Conservation (phyloP, 164 flowering plant genomes). For the Liriodendron chinense region DNA sequence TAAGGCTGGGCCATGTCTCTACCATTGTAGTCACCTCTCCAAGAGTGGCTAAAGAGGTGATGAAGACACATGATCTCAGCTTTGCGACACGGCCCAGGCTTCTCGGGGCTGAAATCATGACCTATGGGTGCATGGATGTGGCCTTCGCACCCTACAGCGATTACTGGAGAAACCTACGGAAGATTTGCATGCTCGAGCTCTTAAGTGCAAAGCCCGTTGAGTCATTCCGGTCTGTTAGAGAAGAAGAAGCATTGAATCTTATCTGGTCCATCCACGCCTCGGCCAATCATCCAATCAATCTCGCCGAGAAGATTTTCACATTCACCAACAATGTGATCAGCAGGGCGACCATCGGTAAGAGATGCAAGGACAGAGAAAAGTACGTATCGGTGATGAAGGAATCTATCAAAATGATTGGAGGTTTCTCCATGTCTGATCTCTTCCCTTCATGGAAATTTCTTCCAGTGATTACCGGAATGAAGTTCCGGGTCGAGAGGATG, state of each 20-base stretch:
- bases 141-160: constrained; percentile 33
- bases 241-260: constrained; percentile 28
- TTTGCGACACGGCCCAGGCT: constrained; percentile 17
- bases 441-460: constrained; percentile 10
- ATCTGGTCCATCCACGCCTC: not conserved
- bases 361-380: constrained; percentile 16
- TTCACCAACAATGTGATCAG: constrained; percentile 16
- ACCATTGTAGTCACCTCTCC: constrained; percentile 24
- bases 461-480: not conserved
- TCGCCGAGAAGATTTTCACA: constrained; percentile 13
- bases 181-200: constrained; percentile 20
- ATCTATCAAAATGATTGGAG: not conserved
- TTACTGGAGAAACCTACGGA: constrained; percentile 35
- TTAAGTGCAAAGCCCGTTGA: constrained; percentile 28
- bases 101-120: constrained; percentile 6
- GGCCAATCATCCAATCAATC: constrained; percentile 13
- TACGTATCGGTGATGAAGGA: constrained; percentile 14
- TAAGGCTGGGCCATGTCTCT: constrained; percentile 4
- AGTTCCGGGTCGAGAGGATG: not conserved
- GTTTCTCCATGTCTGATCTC: constrained; percentile 8
- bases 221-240: constrained; percentile 25
- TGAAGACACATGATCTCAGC: constrained; percentile 22
- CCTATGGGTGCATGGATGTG: constrained; percentile 14
- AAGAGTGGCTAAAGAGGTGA: constrained; percentile 14
- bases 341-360: constrained; percentile 25